phyloP scores from a whole-genome alignment of 2,329 filamentous ascomycete genomes.

The Cytospora chrysosperma region DNA sequence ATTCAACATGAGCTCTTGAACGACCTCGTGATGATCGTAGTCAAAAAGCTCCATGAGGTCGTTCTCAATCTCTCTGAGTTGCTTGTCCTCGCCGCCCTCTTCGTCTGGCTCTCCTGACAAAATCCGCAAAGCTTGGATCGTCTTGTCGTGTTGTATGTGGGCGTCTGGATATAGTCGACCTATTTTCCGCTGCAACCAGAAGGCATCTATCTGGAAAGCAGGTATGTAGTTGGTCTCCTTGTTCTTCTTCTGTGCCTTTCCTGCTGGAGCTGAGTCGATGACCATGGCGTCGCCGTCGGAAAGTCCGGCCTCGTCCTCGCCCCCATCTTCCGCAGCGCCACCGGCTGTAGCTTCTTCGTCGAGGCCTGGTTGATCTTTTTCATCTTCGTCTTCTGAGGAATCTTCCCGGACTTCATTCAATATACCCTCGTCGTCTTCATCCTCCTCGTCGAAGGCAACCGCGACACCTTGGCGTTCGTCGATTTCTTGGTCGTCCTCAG shows the following conservation, averaged over 20 bases:
- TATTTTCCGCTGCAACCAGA: slow-evolving; percentile 93
- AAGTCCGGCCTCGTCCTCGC: slow-evolving; percentile 49
- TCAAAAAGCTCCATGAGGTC: slow-evolving; percentile 98
- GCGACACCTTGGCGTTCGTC: slow-evolving; percentile 96
- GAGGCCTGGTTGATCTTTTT: slow-evolving; percentile 55
- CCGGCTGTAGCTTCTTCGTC: slow-evolving; percentile 53
- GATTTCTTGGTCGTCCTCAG: slow-evolving; percentile 70
- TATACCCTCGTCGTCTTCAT: slow-evolving; percentile 76
- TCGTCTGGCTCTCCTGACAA: slow-evolving; percentile 73
- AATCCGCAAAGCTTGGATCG: slow-evolving; percentile 77
- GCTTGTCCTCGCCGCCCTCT: slow-evolving; percentile 74
- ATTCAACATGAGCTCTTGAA: slow-evolving; percentile 87
- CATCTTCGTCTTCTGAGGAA: slow-evolving; percentile 68
- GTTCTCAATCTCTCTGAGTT: slow-evolving; percentile 92
- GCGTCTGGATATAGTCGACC: slow-evolving; percentile 86
- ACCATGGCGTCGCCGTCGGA: slow-evolving; percentile 75
- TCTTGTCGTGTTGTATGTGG: slow-evolving; percentile 91
- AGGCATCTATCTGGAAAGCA: slow-evolving; percentile 91
- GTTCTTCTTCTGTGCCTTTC: slow-evolving; percentile 44
- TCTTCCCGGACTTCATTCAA: slow-evolving; percentile 87
- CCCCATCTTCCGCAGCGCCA: slow-evolving; percentile 47
- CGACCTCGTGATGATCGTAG: slow-evolving; percentile 91
- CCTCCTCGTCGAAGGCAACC: slow-evolving; percentile 91
- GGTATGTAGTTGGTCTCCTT: slow-evolving; percentile 65
- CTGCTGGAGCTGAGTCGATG: slow-evolving; percentile 65